Conservation (phyloP, 371 early-diverging fungal genomes). For the Synchytrium microbalum region DNA sequence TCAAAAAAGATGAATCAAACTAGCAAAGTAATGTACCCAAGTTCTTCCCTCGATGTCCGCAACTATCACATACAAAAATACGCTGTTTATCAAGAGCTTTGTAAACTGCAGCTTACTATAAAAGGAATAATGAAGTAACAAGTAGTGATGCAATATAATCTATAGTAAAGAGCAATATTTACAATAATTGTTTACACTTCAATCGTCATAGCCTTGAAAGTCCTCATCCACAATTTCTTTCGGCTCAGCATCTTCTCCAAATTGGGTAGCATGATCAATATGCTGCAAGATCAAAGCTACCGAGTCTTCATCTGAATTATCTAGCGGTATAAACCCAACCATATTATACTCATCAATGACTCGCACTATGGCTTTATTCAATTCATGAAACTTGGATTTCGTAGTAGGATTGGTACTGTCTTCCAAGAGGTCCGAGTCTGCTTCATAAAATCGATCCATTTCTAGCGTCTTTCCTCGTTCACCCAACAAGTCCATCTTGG, state of each 20-base stretch:
- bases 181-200: neutral
- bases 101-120: no score
- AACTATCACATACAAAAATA: no score
- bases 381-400: conserved; percentile 63
- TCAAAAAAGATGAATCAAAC: no score
- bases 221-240: conserved; percentile 44
- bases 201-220: neutral
- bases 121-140: no score
- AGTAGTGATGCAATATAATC: no score
- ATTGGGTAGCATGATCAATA: conserved; percentile 93
- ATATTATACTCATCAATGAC: conserved; percentile 92
- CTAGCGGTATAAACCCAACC: conserved; percentile 90
- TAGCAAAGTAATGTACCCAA: no score
- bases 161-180: no score
- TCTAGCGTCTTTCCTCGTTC: conserved; percentile 37
- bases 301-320: conserved; percentile 92
- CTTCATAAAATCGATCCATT: conserved; percentile 76
- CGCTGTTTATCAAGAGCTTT: no score
- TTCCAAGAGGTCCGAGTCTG: conserved; percentile 72
- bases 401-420: conserved; percentile 68
- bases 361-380: conserved; percentile 84
- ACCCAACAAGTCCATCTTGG: conserved; percentile 93
- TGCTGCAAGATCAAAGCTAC: conserved; percentile 74
- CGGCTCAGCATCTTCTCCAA: conserved; percentile 94
- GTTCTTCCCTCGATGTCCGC: no score